These are phyloP conservation scores for Neoboletus brunneissimus DNA, from an alignment of 768 basidiomycete genomes.

Conservation along the genomic window DNA sequence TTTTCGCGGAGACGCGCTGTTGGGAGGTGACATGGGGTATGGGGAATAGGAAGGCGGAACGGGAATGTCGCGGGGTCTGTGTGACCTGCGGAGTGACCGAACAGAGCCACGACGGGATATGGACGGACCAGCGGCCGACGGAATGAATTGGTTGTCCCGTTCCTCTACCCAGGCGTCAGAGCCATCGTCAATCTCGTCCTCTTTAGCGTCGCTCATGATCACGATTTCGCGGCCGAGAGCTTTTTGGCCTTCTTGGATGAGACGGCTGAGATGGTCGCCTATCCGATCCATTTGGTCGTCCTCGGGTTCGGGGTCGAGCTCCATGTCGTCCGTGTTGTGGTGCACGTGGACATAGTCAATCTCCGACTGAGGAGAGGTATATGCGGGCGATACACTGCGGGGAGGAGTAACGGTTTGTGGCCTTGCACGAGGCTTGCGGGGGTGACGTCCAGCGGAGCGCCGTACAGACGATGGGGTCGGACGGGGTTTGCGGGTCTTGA, in stretches of 20 bases:
- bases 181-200: conserved; percentile 78
- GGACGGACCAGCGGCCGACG: conserved; percentile 8
- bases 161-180: conserved; percentile 75
- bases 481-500: conserved; percentile 39
- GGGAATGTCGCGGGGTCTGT: conserved; percentile 23
- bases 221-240: conserved; percentile 79
- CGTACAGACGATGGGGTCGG: conserved; percentile 30
- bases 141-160: conserved; percentile 10
- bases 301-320: conserved; percentile 39
- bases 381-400: conserved; percentile 25
- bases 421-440: conserved; percentile 33
- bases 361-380: conserved; percentile 38
- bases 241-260: conserved; percentile 78
- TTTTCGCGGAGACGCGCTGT: conserved; percentile 35
- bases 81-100: conserved; percentile 24
- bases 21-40: conserved; percentile 27
- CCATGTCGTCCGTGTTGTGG: conserved; percentile 33
- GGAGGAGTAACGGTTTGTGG: conserved; percentile 25
- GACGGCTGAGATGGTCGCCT: conserved; percentile 59
- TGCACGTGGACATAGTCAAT: conserved; percentile 38
- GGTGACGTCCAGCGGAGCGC: conserved; percentile 36
- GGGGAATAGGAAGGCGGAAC: conserved; percentile 30
- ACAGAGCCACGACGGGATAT: conserved; percentile 29
- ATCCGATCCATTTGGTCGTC: conserved; percentile 77
- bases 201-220: conserved; percentile 67